A percentile compares a stretch with the other conserved stretches of the same genome.
These are phyloP conservation scores for Ascochyta fabae DNA, from an alignment of 2,329 filamentous ascomycete species.

Conservation along the genomic window DNA sequence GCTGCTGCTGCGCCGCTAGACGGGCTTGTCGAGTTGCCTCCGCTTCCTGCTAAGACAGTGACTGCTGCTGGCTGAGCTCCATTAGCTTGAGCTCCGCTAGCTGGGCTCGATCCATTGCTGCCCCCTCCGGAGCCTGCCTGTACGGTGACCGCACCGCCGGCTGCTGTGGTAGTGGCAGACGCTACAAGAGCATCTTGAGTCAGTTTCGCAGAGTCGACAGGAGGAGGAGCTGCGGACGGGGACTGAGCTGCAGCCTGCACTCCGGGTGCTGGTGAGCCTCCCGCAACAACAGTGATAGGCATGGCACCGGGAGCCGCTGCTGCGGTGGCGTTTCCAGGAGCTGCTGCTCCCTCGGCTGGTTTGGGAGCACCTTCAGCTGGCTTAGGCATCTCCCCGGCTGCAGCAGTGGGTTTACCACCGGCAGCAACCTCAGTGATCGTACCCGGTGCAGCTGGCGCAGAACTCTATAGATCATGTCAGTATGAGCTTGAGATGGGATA, in stretches of 20 bases:
- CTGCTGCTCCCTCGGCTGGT: background rate
- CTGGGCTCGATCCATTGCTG: constrained; percentile 7
- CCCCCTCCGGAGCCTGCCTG: constrained; percentile 18
- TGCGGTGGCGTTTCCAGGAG: constrained; percentile 4
- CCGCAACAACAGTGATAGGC: constrained; percentile 25
- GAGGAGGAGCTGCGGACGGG: constrained; percentile 16
- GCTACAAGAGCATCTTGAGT: constrained; percentile 30
- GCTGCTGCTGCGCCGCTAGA: constrained; percentile 11
- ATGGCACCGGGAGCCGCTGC: constrained; percentile 17
- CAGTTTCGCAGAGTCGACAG: constrained; percentile 31
- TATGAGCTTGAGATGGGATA: background rate
- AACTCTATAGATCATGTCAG: constrained; percentile 1
- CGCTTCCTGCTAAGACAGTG: constrained; percentile 20
- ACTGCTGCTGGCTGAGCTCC: constrained; percentile 11
- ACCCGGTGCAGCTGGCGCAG: constrained; percentile 5
- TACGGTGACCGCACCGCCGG: constrained; percentile 26
- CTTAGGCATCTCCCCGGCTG: background rate
- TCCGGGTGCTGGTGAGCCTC: constrained; percentile 16
- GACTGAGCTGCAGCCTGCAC: constrained; percentile 14
- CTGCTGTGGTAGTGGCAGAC: constrained; percentile 27
- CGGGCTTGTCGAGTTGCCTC: constrained; percentile 8
- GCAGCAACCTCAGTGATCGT: constrained; percentile 17
- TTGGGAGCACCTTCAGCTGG: background rate
- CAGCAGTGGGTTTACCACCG: constrained; percentile 2
- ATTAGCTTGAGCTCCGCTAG: constrained; percentile 6